Evolutionary conservation across 2,329 filamentous ascomycete genomes (phyloP).

Genomic region (Didymosphaeria variabile): DNA sequence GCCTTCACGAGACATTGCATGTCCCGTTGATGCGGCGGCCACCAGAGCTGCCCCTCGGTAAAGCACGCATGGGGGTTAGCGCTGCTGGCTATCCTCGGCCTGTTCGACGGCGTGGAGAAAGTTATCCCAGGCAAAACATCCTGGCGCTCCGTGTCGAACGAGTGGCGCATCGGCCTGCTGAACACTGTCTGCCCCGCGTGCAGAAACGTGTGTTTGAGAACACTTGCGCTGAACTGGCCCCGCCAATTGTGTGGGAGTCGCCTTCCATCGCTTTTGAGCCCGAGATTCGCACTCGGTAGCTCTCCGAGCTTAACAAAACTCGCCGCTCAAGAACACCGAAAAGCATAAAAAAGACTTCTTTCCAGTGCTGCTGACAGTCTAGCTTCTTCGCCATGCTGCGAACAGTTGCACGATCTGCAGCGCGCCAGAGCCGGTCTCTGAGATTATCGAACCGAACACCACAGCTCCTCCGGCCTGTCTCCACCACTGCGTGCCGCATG

Average conservation of each 20-base stretch:
- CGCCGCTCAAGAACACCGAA: slow-evolving; percentile 11
- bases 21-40: slow-evolving; percentile 38
- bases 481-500: slow-evolving; percentile 60
- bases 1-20: slow-evolving; percentile 29
- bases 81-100: slow-evolving; percentile 43
- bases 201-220: slow-evolving; percentile 9
- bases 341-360: slow-evolving; percentile 19
- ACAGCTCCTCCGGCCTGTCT: slow-evolving; percentile 50
- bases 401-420: slow-evolving; percentile 46
- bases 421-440: slow-evolving; percentile 46
- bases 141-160: slow-evolving; percentile 6
- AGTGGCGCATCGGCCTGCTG: background rate
- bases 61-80: slow-evolving; percentile 32
- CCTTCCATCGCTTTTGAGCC: slow-evolving; percentile 12
- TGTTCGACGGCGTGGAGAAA: slow-evolving; percentile 36
- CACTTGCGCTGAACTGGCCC: background rate
- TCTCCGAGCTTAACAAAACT: slow-evolving; percentile 31
- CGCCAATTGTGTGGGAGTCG: slow-evolving; percentile 25
- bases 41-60: slow-evolving; percentile 44
- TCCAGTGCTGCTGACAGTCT: slow-evolving; percentile 19
- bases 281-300: slow-evolving; percentile 25
- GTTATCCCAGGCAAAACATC: slow-evolving; percentile 32
- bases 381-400: slow-evolving; percentile 46
- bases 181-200: slow-evolving; percentile 22
- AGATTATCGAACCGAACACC: slow-evolving; percentile 34